Evolutionary conservation across 2,329 filamentous ascomycete species (phyloP).

Genomic region (Neocatenulostroma microsporum): DNA sequence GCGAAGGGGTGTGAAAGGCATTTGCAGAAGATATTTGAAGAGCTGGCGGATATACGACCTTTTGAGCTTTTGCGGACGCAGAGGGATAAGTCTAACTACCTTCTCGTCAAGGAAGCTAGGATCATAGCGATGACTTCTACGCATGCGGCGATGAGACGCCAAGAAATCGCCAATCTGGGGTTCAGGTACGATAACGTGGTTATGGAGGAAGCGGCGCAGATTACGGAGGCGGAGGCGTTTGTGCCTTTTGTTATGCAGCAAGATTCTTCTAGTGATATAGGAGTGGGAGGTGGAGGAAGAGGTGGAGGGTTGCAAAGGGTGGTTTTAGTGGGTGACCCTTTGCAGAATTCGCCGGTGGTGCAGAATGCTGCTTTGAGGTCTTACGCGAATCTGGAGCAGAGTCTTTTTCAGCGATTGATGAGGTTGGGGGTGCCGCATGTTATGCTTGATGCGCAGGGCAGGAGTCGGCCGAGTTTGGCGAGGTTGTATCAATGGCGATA

Average conservation of each 20-base stretch:
- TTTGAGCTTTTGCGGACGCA: constrained; percentile 89
- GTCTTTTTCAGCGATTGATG: constrained; percentile 83
- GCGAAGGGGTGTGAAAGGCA: constrained; percentile 81
- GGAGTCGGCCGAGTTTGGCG: constrained; percentile 78
- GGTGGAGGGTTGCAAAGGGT: constrained; percentile 70
- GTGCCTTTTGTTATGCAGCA: constrained; percentile 87
- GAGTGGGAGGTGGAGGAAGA: too few species aligned
- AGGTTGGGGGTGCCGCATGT: constrained; percentile 87
- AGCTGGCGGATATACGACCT: constrained; percentile 85
- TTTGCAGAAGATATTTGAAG: constrained; percentile 80
- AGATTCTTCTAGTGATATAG: too few species aligned
- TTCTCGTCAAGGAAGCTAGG: constrained; percentile 89
- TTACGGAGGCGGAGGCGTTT: constrained; percentile 96
- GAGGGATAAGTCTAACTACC: constrained; percentile 90
- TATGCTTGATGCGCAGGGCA: constrained; percentile 85
- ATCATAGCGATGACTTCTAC: constrained; percentile 99
- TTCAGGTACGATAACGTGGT: constrained; percentile 97
- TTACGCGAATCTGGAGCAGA: constrained; percentile 94
- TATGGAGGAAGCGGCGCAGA: constrained; percentile 97
- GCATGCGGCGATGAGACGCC: constrained; percentile 86
- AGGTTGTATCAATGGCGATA: constrained; percentile 93
- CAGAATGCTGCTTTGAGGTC: constrained; percentile 91
- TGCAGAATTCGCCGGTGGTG: constrained; percentile 92
- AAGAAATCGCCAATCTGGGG: constrained; percentile 83
- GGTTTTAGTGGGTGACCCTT: constrained; percentile 88